Evolutionary conservation across 2,329 filamentous ascomycete species (phyloP).

Genomic region (Lachnellula willkommii): DNA sequence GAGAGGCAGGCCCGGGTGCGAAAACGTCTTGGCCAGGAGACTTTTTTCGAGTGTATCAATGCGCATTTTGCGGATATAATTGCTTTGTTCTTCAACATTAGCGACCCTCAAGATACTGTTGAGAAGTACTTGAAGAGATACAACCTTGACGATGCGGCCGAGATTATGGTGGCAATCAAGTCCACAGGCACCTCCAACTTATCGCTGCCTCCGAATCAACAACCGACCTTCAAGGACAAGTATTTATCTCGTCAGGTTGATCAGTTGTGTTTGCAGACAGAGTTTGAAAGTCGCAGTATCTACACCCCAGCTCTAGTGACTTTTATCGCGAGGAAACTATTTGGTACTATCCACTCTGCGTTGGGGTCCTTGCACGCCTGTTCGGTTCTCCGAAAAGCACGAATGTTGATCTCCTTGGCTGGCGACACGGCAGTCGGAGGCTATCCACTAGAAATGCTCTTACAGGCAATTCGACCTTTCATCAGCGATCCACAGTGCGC

Average conservation of each 20-base stretch:
- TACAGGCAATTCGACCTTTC: constrained; percentile 74
- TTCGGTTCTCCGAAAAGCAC: constrained; percentile 78
- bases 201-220: constrained; percentile 69
- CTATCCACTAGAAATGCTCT: constrained; percentile 85
- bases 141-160: constrained; percentile 53
- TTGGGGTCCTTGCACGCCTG: constrained; percentile 83
- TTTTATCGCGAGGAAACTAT: constrained; percentile 68
- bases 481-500: constrained; percentile 81
- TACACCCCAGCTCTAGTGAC: constrained; percentile 74
- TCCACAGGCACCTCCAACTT: constrained; percentile 59
- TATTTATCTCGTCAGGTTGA: constrained; percentile 71
- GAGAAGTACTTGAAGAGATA: constrained; percentile 62
- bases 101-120: constrained; percentile 70
- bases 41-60: constrained; percentile 58
- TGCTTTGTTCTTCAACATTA: constrained; percentile 67
- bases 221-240: constrained; percentile 78
- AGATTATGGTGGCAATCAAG: constrained; percentile 65
- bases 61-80: constrained; percentile 72
- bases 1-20: constrained; percentile 52
- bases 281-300: constrained; percentile 57
- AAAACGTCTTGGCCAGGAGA: constrained; percentile 61
- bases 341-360: constrained; percentile 76
- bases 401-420: constrained; percentile 73
- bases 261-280: constrained; percentile 68
- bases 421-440: constrained; percentile 66